Conservation (phyloP, 441 rosid species). For the Euphorbia schlechtendalii region DNA sequence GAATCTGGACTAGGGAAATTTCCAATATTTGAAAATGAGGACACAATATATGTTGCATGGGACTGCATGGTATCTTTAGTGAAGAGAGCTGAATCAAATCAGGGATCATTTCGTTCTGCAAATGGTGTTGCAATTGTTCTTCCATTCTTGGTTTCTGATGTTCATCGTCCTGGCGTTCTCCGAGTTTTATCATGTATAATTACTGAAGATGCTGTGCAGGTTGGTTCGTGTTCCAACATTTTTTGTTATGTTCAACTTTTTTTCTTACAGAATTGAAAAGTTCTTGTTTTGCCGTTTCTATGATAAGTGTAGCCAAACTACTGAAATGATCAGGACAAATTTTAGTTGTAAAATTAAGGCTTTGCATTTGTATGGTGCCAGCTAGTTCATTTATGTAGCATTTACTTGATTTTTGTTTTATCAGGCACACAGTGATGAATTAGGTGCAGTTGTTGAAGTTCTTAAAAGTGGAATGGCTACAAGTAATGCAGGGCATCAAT, state of each 20-base stretch:
- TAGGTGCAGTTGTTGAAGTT: conserved; percentile 89
- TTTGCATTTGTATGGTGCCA: not conserved
- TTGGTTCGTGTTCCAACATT: conserved; percentile 8
- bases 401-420: conserved; percentile 18
- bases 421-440: conserved; percentile 93
- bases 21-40: conserved; percentile 86
- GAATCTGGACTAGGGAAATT: conserved; percentile 76
- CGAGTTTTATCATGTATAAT: conserved; percentile 91
- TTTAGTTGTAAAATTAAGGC: not conserved
- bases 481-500: conserved; percentile 83
- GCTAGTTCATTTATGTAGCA: conserved; percentile 5
- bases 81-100: conserved; percentile 95
- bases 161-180: conserved; percentile 94
- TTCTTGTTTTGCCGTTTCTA: not conserved
- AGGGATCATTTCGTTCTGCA: conserved; percentile 82
- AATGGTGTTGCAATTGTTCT: conserved; percentile 86
- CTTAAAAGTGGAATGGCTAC: conserved; percentile 99
- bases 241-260: conserved; percentile 12
- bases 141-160: conserved; percentile 75
- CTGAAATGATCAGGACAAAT: not conserved
- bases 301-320: not conserved
- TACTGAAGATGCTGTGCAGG: conserved; percentile 88
- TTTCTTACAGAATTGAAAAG: conserved; percentile 7
- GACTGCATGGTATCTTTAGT: conserved; percentile 92
- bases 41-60: conserved; percentile 85